phyloP scores from a whole-genome alignment of 2,329 filamentous ascomycete genomes.

The Pestalotiopsis sp. region DNA sequence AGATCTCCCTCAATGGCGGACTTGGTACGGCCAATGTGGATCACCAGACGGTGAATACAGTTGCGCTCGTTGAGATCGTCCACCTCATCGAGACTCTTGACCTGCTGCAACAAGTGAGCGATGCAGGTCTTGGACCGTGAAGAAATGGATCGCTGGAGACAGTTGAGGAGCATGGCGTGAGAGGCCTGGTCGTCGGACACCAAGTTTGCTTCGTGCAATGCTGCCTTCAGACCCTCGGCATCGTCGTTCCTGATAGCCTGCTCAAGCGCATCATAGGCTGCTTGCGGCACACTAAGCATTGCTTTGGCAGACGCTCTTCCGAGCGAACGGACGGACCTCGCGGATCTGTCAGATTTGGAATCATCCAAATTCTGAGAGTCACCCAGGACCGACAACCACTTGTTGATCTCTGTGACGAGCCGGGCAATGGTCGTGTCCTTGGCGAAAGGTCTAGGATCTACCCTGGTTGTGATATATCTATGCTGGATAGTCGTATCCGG shows the following conservation, averaged over 20 bases:
- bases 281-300: constrained; percentile 70
- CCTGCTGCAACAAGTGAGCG: constrained; percentile 66
- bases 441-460: constrained; percentile 86
- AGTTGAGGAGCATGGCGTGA: constrained; percentile 74
- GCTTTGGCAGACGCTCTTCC: constrained; percentile 77
- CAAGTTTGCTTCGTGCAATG: constrained; percentile 61
- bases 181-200: constrained; percentile 54
- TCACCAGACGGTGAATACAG: constrained; percentile 88
- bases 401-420: constrained; percentile 71
- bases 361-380: constrained; percentile 80
- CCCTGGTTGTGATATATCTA: constrained; percentile 86
- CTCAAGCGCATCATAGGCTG: constrained; percentile 72
- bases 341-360: constrained; percentile 71
- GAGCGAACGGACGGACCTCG: constrained; percentile 69
- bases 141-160: constrained; percentile 77
- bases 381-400: constrained; percentile 83
- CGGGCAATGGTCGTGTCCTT: constrained; percentile 62
- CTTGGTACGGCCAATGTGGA: constrained; percentile 83
- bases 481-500: constrained; percentile 75
- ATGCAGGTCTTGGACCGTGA: constrained; percentile 71
- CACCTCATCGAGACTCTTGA: constrained; percentile 77
- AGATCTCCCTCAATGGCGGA: constrained; percentile 48
- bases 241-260: constrained; percentile 72
- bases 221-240: constrained; percentile 53
- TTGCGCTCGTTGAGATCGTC: constrained; percentile 95